phyloP scores from a whole-genome alignment of 2,329 filamentous ascomycete genomes.

The Alternaria burnsii region DNA sequence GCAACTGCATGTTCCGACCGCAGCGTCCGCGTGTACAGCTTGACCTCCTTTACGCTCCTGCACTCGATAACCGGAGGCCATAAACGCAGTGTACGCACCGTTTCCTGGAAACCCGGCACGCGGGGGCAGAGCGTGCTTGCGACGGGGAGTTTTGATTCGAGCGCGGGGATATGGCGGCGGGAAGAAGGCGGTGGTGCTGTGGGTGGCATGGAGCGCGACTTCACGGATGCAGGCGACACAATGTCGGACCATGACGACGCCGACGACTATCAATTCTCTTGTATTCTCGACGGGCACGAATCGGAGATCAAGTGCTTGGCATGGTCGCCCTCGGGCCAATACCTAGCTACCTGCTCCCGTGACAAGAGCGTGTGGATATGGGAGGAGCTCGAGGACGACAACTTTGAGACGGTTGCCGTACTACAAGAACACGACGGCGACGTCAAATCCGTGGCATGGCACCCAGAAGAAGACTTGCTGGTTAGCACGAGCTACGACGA shows the following conservation, averaged over 20 bases:
- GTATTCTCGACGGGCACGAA: constrained; percentile 94
- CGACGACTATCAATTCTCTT: constrained; percentile 90
- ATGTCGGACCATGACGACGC: constrained; percentile 63
- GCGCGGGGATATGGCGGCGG: constrained; percentile 74
- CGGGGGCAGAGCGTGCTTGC: constrained; percentile 76
- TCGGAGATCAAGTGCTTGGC: constrained; percentile 86
- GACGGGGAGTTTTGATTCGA: constrained; percentile 92
- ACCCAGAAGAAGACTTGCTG: constrained; percentile 78
- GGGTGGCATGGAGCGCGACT: constrained; percentile 48
- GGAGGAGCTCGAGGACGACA: constrained; percentile 94
- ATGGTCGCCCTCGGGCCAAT: constrained; percentile 76
- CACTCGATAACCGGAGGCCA: constrained; percentile 86
- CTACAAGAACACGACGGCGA: constrained; percentile 94
- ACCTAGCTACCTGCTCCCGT: constrained; percentile 87
- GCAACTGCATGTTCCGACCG: constrained; percentile 89
- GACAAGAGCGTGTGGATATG: constrained; percentile 99
- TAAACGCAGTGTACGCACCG: constrained; percentile 84
- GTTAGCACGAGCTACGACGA: constrained; percentile 96
- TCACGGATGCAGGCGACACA: constrained; percentile 19
- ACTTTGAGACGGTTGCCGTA: constrained; percentile 96
- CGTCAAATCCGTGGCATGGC: constrained; percentile 94
- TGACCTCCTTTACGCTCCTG: constrained; percentile 80
- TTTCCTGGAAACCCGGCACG: constrained; percentile 82
- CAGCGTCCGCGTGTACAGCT: constrained; percentile 87
- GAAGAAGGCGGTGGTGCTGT: constrained; percentile 71